A percentile compares a stretch with the other conserved stretches of the same genome.
Conservation (phyloP, 257 asterid genomes). For the Coffea eugenioides region DNA sequence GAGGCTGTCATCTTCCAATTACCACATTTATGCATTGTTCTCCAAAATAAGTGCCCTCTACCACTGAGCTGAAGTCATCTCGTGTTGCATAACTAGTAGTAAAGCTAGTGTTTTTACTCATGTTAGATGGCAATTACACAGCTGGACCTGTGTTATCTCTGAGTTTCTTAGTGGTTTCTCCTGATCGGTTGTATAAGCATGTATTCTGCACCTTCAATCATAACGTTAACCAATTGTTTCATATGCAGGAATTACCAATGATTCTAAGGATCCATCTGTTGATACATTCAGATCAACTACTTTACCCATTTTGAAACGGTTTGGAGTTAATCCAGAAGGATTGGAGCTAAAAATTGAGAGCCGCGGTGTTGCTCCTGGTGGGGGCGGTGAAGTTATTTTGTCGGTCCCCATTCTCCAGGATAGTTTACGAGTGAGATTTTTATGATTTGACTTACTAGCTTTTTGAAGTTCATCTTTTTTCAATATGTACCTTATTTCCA, state of each 20-base stretch:
- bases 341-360: conserved; percentile 66
- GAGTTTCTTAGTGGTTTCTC: background rate
- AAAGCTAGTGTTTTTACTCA: background rate
- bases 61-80: background rate
- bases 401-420: conserved; percentile 65
- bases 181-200: background rate
- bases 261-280: conserved; percentile 80
- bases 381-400: conserved; percentile 83
- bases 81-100: background rate
- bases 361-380: conserved; percentile 85
- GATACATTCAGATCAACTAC: conserved; percentile 80
- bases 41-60: background rate
- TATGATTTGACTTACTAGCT: background rate
- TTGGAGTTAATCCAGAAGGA: conserved; percentile 77
- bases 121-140: background rate
- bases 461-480: conserved; percentile 11
- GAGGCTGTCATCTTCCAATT: background rate
- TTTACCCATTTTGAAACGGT: conserved; percentile 66
- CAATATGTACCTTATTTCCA: background rate
- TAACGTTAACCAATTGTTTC: background rate
- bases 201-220: conserved; percentile 10
- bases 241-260: conserved; percentile 78
- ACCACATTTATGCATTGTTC: background rate
- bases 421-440: conserved; percentile 52
- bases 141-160: background rate